Evolutionary conservation across 83 land plant species (phyloP).

Genomic region (Diphasiastrum complanatum): DNA sequence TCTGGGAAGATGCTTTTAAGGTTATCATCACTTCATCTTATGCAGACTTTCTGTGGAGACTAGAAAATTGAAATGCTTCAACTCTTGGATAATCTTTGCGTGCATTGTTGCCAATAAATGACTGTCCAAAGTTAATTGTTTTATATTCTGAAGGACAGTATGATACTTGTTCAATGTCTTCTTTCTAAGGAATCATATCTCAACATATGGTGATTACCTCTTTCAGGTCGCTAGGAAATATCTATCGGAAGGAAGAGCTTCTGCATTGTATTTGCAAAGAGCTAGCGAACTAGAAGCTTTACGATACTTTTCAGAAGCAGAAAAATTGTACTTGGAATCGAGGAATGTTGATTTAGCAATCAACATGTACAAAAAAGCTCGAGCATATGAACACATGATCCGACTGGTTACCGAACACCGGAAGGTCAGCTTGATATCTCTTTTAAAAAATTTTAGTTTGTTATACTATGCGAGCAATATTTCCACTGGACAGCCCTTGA

Average conservation of each 20-base stretch:
- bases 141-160: background rate
- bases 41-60: too few species aligned
- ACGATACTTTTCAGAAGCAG: constrained; percentile 32
- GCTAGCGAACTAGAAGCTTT: constrained; percentile 27
- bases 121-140: too few species aligned
- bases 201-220: background rate
- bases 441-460: background rate
- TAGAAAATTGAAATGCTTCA: too few species aligned
- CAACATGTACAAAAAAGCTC: constrained; percentile 37
- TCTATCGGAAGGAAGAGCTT: constrained; percentile 27
- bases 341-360: constrained; percentile 32
- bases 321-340: constrained; percentile 31
- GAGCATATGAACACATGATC: constrained; percentile 31
- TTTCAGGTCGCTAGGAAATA: constrained; percentile 30
- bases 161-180: background rate
- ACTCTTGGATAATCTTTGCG: too few species aligned
- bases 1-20: constrained; percentile 34
- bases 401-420: constrained; percentile 29
- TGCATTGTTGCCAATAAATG: too few species aligned
- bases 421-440: constrained; percentile 15
- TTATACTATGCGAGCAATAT: background rate
- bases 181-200: background rate
- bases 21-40: constrained; percentile 9
- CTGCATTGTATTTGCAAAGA: constrained; percentile 19
- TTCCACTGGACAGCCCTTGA: background rate